Percentiles rank a stretch among this genome's conserved stretches.
phyloP scores from a whole-genome alignment of 495 filamentous ascomycete genomes.

The Trichoderma gamsii region DNA sequence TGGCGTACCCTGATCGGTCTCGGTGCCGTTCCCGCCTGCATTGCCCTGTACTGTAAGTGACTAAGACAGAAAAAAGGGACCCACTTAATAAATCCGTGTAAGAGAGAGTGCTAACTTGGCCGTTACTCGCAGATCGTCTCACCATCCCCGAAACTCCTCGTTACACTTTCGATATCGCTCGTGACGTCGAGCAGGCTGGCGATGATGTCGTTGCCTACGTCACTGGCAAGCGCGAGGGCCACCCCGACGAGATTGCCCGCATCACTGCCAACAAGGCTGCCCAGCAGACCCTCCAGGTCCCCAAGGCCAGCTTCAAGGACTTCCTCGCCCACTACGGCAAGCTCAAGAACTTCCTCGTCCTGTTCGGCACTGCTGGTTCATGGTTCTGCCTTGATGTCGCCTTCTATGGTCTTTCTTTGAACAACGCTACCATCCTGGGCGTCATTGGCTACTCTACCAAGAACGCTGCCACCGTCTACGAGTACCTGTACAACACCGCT shows the following conservation, averaged over 20 bases:
- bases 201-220: slow-evolving; percentile 62
- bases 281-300: slow-evolving; percentile 42
- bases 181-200: slow-evolving; percentile 67
- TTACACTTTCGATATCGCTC: slow-evolving; percentile 77
- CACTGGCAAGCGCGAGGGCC: slow-evolving; percentile 48
- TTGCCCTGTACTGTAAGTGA: slow-evolving; percentile 59
- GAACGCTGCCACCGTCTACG: slow-evolving; percentile 51
- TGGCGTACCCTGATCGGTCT: slow-evolving; percentile 75
- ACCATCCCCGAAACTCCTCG: slow-evolving; percentile 72
- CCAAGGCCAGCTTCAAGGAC: slow-evolving; percentile 60
- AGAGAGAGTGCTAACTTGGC: slow-evolving; percentile 23
- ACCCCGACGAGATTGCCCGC: slow-evolving; percentile 57
- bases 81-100: neutral
- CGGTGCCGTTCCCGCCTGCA: slow-evolving; percentile 68
- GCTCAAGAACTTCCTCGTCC: slow-evolving; percentile 60
- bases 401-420: slow-evolving; percentile 70
- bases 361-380: slow-evolving; percentile 71
- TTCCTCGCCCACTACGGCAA: slow-evolving; percentile 59
- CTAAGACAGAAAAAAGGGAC: neutral
- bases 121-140: slow-evolving; percentile 49
- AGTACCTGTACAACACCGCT: slow-evolving; percentile 61
- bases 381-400: slow-evolving; percentile 63
- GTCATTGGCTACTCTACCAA: slow-evolving; percentile 58
- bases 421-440: slow-evolving; percentile 61
- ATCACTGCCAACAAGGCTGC: slow-evolving; percentile 42